A percentile compares a stretch with the other conserved stretches of the same genome.
Conservation (phyloP, 106 monocot genomes). For the Acorus gramineus region DNA sequence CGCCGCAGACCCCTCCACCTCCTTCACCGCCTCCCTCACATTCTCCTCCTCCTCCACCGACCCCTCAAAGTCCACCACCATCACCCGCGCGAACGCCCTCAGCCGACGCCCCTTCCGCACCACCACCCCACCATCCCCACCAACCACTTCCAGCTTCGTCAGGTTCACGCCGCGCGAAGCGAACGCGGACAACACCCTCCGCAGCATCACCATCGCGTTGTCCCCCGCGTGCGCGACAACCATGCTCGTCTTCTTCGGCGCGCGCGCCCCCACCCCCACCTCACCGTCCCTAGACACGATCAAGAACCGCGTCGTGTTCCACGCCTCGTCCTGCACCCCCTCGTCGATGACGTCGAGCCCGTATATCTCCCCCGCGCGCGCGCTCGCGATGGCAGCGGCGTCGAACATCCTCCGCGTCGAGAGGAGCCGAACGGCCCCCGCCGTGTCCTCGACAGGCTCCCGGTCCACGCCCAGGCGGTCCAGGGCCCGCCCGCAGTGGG, state of each 20-base stretch:
- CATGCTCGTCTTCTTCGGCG: conserved; percentile 40
- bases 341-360: conserved; percentile 53
- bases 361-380: conserved; percentile 46
- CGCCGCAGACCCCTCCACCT: conserved; percentile 38
- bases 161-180: conserved; percentile 40
- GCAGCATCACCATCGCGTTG: conserved; percentile 46
- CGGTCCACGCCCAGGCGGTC: conserved; percentile 35
- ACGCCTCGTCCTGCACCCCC: conserved; percentile 58
- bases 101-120: conserved; percentile 20
- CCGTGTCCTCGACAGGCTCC: conserved; percentile 68
- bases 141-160: conserved; percentile 50
- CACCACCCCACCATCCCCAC: conserved; percentile 34
- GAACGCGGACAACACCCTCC: conserved; percentile 57
- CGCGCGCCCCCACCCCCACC: background rate
- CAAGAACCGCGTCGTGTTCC: conserved; percentile 71
- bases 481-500: conserved; percentile 64
- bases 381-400: conserved; percentile 69
- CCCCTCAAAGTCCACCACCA: conserved; percentile 63
- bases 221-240: conserved; percentile 43
- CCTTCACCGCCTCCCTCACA: conserved; percentile 37
- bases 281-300: conserved; percentile 24
- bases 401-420: conserved; percentile 32
- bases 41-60: conserved; percentile 22
- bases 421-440: conserved; percentile 63
- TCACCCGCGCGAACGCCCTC: conserved; percentile 47